Evolutionary conservation across 106 monocot species (phyloP), one percentile per base, ranked within the genome.

Genomic region (Acorus calamus): DNA sequence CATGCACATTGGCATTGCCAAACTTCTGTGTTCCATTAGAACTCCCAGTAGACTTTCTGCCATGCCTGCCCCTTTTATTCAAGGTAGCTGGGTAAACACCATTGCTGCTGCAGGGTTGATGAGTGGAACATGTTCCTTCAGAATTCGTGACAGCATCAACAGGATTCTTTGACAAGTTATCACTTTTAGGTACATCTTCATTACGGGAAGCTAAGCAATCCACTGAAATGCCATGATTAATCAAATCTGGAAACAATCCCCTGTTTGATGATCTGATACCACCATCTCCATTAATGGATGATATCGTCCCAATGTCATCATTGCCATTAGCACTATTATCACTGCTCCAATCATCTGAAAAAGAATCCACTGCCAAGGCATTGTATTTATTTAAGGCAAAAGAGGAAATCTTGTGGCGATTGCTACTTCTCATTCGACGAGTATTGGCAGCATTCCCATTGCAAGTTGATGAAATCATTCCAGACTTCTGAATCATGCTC

Each of bases 101-200:
- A 62, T 63, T 76, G 69, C 78, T 74, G 67, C 70, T 73, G 47
- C 73, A 80, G 6, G 77, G 71, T 42, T 88, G 60, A 66, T 57
- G 59, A 60, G 73, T 66, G 49, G 54, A 64, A 44, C 69, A 63
- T 73, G 69, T 66, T 73, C 74, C 82, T 49, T 88, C 79, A 47
- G 56, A 46, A 60, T 56, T 54, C 14, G 41, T 45, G 14, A 57
- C 44, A 14, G n/a, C 56, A 61, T 67, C 73, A 48, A 69, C 47
- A 55, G 13, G 42, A 63, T 64, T 47, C 41, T 76, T 51, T 72
- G 59, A 9, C 50, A 43, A 59, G 46, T 53, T 47, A 60, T 8
- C 46, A 8, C 2, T 46, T 44, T 52, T 56, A 8, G 8, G 47
- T 14, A 2, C 11, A 66, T 42, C 42, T 47, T 57, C 65, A 46